phyloP scores from a whole-genome alignment of 768 basidiomycete genomes.

The Saitozyma podzolica region DNA sequence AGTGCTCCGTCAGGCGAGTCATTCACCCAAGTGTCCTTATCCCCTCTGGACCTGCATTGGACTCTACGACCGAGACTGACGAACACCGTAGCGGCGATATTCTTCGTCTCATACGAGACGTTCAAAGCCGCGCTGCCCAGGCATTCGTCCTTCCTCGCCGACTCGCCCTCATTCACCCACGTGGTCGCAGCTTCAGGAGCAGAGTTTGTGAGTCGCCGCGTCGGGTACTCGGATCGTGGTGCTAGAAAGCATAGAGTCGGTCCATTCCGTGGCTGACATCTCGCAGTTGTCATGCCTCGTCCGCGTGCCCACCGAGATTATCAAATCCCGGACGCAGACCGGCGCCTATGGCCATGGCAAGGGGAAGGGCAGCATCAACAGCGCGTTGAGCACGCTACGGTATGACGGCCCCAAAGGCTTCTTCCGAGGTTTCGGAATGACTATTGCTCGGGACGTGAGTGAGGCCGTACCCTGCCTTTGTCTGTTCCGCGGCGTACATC shows the following conservation, averaged over 20 bases:
- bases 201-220: slow-evolving; percentile 58
- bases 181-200: slow-evolving; percentile 60
- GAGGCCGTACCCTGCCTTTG: not conserved
- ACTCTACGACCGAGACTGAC: slow-evolving; percentile 12
- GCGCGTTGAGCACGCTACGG: slow-evolving; percentile 51
- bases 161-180: slow-evolving; percentile 57
- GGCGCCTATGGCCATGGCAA: slow-evolving; percentile 64
- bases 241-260: not conserved
- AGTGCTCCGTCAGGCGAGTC: slow-evolving; percentile 87
- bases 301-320: slow-evolving; percentile 92
- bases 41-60: not conserved
- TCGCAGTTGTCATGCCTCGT: slow-evolving; percentile 72
- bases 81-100: slow-evolving; percentile 72
- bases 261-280: not conserved
- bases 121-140: slow-evolving; percentile 75
- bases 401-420: slow-evolving; percentile 74
- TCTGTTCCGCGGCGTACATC: not conserved
- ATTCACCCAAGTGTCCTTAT: not conserved
- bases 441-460: slow-evolving; percentile 68
- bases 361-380: slow-evolving; percentile 41
- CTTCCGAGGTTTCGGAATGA: slow-evolving; percentile 82
- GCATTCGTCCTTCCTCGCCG: slow-evolving; percentile 59
- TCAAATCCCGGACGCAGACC: slow-evolving; percentile 90
- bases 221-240: not conserved
- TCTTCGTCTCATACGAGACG: slow-evolving; percentile 91